These are phyloP conservation scores for Hemileccinum rubropunctum DNA, from an alignment of 768 basidiomycete genomes.

Conservation along the genomic window DNA sequence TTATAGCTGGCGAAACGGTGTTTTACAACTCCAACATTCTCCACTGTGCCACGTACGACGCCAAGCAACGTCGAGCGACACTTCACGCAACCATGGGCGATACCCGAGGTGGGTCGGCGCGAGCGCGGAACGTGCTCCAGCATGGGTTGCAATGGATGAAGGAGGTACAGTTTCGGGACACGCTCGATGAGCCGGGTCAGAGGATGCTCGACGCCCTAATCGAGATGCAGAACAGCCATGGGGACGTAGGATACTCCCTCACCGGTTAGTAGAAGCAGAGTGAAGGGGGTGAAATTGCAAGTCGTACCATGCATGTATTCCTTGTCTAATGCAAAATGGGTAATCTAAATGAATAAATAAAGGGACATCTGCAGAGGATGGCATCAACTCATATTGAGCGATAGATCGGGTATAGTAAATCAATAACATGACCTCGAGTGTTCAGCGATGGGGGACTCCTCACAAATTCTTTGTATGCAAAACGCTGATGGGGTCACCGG, in stretches of 20 bases:
- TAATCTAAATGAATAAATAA: not conserved
- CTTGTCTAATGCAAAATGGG: not conserved
- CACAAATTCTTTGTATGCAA: not conserved
- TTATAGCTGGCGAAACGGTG: slow-evolving; percentile 65
- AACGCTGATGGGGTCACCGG: slow-evolving; percentile 17
- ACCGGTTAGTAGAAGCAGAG: slow-evolving; percentile 21
- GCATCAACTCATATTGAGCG: not conserved
- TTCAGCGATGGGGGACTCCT: not conserved
- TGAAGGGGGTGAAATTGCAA: no score
- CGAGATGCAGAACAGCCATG: slow-evolving; percentile 43
- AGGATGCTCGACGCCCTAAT: slow-evolving; percentile 60
- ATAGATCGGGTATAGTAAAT: slow-evolving; percentile 6
- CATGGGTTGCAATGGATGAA: slow-evolving; percentile 75
- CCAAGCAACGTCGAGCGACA: slow-evolving; percentile 51
- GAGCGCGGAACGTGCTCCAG: slow-evolving; percentile 73
- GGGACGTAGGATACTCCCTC: slow-evolving; percentile 54
- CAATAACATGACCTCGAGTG: not conserved
- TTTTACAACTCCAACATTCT: slow-evolving; percentile 82
- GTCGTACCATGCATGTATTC: not conserved
- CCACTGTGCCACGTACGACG: slow-evolving; percentile 67
- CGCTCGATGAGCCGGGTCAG: slow-evolving; percentile 42
- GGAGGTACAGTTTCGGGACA: slow-evolving; percentile 43
- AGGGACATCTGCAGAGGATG: not conserved
- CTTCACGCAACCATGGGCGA: slow-evolving; percentile 71
- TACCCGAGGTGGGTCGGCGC: slow-evolving; percentile 53